phyloP scores from a whole-genome alignment of 2,329 filamentous ascomycete species.

The Stachybotrys elegans region DNA sequence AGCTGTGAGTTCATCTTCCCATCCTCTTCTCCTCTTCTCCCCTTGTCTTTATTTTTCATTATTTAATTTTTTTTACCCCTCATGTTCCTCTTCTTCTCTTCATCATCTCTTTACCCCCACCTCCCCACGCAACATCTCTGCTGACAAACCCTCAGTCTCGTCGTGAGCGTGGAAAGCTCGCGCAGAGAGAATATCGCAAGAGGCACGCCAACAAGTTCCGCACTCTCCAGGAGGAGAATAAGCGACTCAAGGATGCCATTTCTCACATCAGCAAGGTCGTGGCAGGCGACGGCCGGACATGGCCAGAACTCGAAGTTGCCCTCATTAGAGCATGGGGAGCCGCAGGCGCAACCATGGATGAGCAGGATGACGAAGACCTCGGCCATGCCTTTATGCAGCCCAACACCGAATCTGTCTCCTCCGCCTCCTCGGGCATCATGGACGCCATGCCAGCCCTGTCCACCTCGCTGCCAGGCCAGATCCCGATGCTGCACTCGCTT shows the following conservation, averaged over 20 bases:
- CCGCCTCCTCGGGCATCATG: neutral
- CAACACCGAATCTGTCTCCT: neutral
- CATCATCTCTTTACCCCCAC: too few species aligned
- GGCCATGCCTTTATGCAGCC: neutral
- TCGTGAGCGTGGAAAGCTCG: slow-evolving; percentile 18
- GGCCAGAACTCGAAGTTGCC: slow-evolving; percentile 11
- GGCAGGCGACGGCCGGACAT: slow-evolving; percentile 5
- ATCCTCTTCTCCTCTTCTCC: too few species aligned
- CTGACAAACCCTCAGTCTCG: slow-evolving; percentile 12
- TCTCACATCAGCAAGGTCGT: slow-evolving; percentile 12
- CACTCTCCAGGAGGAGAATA: slow-evolving; percentile 18
- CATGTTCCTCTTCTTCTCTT: too few species aligned
- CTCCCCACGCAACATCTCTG: too few species aligned
- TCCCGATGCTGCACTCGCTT: neutral
- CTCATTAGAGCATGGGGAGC: slow-evolving; percentile 11
- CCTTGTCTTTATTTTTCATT: too few species aligned
- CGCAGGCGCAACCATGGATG: slow-evolving; percentile 5
- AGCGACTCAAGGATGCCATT: slow-evolving; percentile 15
- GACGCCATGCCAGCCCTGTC: neutral
- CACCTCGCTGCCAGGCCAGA: too few species aligned
- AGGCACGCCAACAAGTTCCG: slow-evolving; percentile 18
- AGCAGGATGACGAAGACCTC: neutral
- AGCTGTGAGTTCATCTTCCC: too few species aligned
- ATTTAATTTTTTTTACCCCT: too few species aligned
- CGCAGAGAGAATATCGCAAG: slow-evolving; percentile 20